Evolutionary conservation across 768 basidiomycete genomes (phyloP).

Genomic region (Candolleomyces aberdarensis): DNA sequence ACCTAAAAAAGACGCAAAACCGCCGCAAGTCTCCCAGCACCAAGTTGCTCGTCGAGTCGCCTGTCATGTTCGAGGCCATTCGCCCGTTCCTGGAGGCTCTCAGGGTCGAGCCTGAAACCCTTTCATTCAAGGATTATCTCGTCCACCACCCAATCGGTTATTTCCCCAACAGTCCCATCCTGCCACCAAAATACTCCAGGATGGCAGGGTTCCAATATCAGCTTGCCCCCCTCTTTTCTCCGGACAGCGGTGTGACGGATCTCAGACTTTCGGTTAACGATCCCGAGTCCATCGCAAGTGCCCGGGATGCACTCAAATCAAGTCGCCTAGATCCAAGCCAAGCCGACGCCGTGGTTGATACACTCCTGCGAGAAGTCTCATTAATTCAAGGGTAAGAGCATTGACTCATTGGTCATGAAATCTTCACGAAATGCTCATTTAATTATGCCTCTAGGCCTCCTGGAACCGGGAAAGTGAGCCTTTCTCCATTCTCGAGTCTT

Average conservation of each 20-base stretch:
- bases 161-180: slow-evolving; percentile 32
- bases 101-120: slow-evolving; percentile 48
- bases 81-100: slow-evolving; percentile 67
- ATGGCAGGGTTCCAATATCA: slow-evolving; percentile 56
- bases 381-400: slow-evolving; percentile 66
- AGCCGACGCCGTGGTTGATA: slow-evolving; percentile 62
- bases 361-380: slow-evolving; percentile 55
- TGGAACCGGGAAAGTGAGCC: slow-evolving; percentile 68
- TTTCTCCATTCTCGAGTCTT: not conserved
- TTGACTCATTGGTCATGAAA: not conserved
- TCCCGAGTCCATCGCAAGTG: slow-evolving; percentile 41
- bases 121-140: slow-evolving; percentile 58
- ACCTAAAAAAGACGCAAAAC: slow-evolving; percentile 14
- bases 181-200: slow-evolving; percentile 52
- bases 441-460: slow-evolving; percentile 50
- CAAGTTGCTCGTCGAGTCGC: slow-evolving; percentile 53
- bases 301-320: slow-evolving; percentile 41
- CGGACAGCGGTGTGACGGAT: slow-evolving; percentile 33
- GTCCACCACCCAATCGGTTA: slow-evolving; percentile 38
- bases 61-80: slow-evolving; percentile 65
- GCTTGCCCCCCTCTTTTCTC: slow-evolving; percentile 50
- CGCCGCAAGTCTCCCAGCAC: slow-evolving; percentile 16
- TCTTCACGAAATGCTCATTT: slow-evolving; percentile 2
- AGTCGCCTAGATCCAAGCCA: slow-evolving; percentile 71
- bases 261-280: slow-evolving; percentile 41